These are phyloP conservation scores for Periconia digitata DNA, from an alignment of 2,329 filamentous ascomycete genomes.

Conservation along the genomic window DNA sequence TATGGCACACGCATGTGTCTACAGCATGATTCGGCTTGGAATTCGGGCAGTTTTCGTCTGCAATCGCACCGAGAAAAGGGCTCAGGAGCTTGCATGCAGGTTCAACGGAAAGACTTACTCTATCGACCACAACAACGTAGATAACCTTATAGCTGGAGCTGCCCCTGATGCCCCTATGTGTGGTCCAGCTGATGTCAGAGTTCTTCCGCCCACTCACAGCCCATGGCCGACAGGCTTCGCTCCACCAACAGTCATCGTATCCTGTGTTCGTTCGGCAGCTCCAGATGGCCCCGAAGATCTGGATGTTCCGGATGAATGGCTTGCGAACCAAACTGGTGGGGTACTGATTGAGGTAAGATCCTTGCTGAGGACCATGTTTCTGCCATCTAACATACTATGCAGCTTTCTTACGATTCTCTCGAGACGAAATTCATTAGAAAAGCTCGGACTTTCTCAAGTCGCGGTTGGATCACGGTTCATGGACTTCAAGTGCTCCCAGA, in stretches of 20 bases:
- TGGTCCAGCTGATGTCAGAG: slow-evolving; percentile 46
- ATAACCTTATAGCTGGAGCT: not conserved
- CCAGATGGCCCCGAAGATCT: slow-evolving; percentile 67
- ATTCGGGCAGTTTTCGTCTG: slow-evolving; percentile 74
- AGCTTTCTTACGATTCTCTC: slow-evolving; percentile 72
- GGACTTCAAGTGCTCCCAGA: slow-evolving; percentile 76
- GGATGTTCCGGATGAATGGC: slow-evolving; percentile 68
- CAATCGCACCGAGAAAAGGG: slow-evolving; percentile 70
- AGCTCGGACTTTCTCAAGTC: slow-evolving; percentile 60
- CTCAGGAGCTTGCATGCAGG: slow-evolving; percentile 67
- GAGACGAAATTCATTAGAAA: slow-evolving; percentile 71
- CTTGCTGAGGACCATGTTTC: not conserved
- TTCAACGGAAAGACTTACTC: slow-evolving; percentile 46
- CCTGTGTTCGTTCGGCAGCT: slow-evolving; percentile 72
- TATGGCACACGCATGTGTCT: slow-evolving; percentile 77
- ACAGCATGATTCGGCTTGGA: slow-evolving; percentile 75
- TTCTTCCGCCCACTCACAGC: slow-evolving; percentile 61
- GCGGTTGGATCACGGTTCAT: slow-evolving; percentile 76
- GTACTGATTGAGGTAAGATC: slow-evolving; percentile 60
- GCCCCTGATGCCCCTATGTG: slow-evolving; percentile 51
- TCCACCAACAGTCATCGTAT: slow-evolving; percentile 72
- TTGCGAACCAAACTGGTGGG: slow-evolving; percentile 71
- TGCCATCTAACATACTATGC: not conserved
- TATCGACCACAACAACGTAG: not conserved
- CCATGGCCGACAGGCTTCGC: slow-evolving; percentile 66